phyloP scores from a whole-genome alignment of 164 flowering plant genomes.

The Magnolia sinica region DNA sequence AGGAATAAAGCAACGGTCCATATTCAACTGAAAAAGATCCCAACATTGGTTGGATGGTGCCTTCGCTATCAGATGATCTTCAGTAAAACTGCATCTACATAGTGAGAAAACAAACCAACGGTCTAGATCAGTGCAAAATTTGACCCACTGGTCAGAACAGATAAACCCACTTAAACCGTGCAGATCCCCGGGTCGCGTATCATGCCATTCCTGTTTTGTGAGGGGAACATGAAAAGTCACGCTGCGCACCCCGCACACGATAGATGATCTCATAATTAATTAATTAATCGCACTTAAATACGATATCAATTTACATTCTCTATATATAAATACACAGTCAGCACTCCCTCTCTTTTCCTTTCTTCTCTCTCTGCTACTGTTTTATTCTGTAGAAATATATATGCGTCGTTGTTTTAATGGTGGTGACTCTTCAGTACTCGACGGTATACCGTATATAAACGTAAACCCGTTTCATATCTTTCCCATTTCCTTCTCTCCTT shows the following conservation, averaged over 20 bases:
- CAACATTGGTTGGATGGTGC: too few species aligned
- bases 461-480: neutral
- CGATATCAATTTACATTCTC: neutral
- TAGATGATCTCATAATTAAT: neutral
- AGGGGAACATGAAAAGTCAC: neutral
- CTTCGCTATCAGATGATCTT: too few species aligned
- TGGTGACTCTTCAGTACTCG: neutral
- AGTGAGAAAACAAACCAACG: neutral
- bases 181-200: neutral
- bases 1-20: too few species aligned
- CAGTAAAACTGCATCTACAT: neutral
- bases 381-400: neutral
- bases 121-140: neutral
- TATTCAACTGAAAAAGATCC: too few species aligned
- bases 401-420: neutral
- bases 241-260: neutral
- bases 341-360: neutral
- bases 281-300: neutral
- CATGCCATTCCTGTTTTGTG: neutral
- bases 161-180: too few species aligned
- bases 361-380: neutral
- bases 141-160: too few species aligned
- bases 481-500: neutral
- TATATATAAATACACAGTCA: neutral
- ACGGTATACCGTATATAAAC: neutral